phyloP scores from a whole-genome alignment of 2,329 filamentous ascomycete species.

The Aspergillus vadensis region DNA sequence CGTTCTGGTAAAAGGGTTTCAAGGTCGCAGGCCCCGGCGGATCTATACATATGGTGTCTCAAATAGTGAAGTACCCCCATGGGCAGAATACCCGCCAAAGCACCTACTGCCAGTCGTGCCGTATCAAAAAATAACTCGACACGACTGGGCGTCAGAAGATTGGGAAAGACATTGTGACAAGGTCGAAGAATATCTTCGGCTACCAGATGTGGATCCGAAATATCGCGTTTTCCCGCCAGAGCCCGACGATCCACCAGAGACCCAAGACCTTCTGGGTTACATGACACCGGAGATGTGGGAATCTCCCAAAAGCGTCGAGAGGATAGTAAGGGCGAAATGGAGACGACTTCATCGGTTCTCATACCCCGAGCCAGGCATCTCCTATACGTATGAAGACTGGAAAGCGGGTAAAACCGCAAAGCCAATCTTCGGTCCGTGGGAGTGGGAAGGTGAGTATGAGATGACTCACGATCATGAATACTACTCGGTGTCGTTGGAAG shows the following conservation, averaged over 20 bases:
- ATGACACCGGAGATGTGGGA: slow-evolving; percentile 4
- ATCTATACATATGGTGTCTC: not conserved
- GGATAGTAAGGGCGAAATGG: not conserved
- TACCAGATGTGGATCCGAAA: not conserved
- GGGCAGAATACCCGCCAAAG: not conserved
- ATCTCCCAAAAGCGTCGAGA: not conserved
- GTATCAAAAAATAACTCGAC: not conserved
- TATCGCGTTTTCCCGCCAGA: not conserved
- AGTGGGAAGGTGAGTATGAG: not conserved
- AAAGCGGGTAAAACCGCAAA: not conserved
- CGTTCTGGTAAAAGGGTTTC: not conserved
- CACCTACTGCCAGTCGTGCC: not conserved
- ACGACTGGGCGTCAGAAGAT: not conserved
- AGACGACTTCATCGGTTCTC: not conserved
- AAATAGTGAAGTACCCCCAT: not conserved
- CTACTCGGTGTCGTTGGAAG: slow-evolving; percentile 17
- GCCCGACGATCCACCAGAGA: not conserved
- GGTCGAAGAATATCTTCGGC: not conserved
- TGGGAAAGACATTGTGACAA: not conserved
- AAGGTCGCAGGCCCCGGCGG: slow-evolving; percentile 1
- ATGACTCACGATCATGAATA: slow-evolving; percentile 11
- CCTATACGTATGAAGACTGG: slow-evolving; percentile 1
- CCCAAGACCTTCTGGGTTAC: not conserved
- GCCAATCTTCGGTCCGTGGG: not conserved
- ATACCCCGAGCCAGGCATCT: not conserved